A percentile compares a stretch with the other conserved stretches of the same genome.
Evolutionary conservation across 164 flowering plant species (phyloP).

Genomic region (Protea cynaroides): DNA sequence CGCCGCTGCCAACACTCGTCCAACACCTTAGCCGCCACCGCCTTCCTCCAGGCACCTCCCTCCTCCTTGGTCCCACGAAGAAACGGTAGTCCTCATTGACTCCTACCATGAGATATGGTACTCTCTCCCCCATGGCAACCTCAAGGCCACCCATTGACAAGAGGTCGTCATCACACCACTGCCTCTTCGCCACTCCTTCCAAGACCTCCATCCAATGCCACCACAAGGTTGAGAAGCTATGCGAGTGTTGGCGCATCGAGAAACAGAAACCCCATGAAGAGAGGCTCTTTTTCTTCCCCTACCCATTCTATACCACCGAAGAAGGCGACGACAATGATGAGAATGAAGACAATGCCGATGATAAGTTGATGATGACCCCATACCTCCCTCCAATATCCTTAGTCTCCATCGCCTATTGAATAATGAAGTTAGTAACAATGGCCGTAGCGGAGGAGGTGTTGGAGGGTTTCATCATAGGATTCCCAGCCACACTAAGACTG

Average conservation of each 20-base stretch:
- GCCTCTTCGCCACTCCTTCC: constrained; percentile 27
- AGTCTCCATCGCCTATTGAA: constrained; percentile 13
- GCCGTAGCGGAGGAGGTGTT: constrained; percentile 3
- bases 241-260: constrained; percentile 76
- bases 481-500: constrained; percentile 5
- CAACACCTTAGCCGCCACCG: constrained; percentile 12
- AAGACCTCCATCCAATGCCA: constrained; percentile 86
- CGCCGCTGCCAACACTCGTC: constrained; percentile 6
- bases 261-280: constrained; percentile 56
- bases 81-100: constrained; percentile 56
- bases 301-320: constrained; percentile 1
- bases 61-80: constrained; percentile 82
- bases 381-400: constrained; percentile 1
- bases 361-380: neutral
- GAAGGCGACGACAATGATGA: constrained; percentile 2
- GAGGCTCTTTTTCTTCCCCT: constrained; percentile 22
- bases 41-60: constrained; percentile 43
- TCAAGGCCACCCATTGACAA: constrained; percentile 73
- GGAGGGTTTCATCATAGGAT: constrained; percentile 12
- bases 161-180: constrained; percentile 47
- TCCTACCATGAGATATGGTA: constrained; percentile 66
- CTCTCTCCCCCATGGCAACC: constrained; percentile 63
- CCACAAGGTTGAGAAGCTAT: constrained; percentile 88
- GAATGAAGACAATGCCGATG: neutral
- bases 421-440: constrained; percentile 12